Conservation (phyloP, 192 early-diverging fungal species). For the Funneliformis geosporum region DNA sequence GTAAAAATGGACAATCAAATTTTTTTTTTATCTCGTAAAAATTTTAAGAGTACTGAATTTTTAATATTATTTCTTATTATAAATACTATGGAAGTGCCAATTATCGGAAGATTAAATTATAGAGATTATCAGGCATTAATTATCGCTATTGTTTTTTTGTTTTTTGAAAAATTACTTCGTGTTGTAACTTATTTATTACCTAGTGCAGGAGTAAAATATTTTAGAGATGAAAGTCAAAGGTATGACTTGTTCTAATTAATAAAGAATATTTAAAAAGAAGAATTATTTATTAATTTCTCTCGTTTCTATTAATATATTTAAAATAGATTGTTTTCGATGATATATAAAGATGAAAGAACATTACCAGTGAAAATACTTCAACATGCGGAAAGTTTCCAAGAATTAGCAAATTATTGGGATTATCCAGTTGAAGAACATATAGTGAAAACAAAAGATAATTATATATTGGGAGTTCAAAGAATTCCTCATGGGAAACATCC, state of each 20-base stretch:
- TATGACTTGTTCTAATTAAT: slow-evolving; percentile 22
- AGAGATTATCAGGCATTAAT: slow-evolving; percentile 65
- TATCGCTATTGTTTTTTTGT: slow-evolving; percentile 65
- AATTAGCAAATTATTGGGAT: slow-evolving; percentile 58
- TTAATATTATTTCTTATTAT: no score
- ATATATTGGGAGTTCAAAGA: slow-evolving; percentile 79
- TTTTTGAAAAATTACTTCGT: slow-evolving; percentile 71
- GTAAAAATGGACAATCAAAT: no score
- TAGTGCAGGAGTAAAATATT: slow-evolving; percentile 49
- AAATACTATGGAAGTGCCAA: slow-evolving; percentile 45
- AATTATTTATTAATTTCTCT: slow-evolving; percentile 33
- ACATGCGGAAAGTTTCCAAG: slow-evolving; percentile 43
- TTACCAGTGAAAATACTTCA: slow-evolving; percentile 45
- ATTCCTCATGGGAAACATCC: slow-evolving; percentile 50
- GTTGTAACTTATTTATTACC: slow-evolving; percentile 68
- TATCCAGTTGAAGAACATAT: slow-evolving; percentile 84
- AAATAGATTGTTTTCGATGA: slow-evolving; percentile 9
- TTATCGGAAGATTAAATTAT: slow-evolving; percentile 60
- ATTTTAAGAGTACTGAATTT: no score
- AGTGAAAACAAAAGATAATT: slow-evolving; percentile 84
- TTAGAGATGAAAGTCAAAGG: slow-evolving; percentile 33
- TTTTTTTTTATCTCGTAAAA: no score
- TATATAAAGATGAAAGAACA: slow-evolving; percentile 30
- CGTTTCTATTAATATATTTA: background rate
- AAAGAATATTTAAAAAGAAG: no score